These are phyloP conservation scores for Pochonia chlamydosporia DNA, from an alignment of 2,329 filamentous ascomycete species.

Conservation along the genomic window DNA sequence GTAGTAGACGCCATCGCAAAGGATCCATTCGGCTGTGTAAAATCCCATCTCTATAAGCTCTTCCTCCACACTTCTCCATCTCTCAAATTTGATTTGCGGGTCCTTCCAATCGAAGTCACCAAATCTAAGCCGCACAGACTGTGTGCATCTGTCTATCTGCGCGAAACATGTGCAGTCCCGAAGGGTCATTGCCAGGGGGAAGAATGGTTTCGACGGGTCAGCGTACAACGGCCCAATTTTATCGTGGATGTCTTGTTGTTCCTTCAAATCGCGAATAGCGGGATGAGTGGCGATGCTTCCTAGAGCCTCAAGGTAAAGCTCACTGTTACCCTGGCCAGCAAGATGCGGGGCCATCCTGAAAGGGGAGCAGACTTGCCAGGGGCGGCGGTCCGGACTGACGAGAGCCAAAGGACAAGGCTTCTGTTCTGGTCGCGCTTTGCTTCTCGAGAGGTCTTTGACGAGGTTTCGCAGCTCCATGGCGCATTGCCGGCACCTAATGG, in stretches of 20 bases:
- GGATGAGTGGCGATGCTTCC: slow-evolving; percentile 25
- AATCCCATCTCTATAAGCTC: slow-evolving; percentile 61
- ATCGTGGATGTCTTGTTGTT: slow-evolving; percentile 37
- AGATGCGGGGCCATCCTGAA: slow-evolving; percentile 32
- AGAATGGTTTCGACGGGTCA: slow-evolving; percentile 36
- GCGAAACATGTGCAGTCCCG: slow-evolving; percentile 74
- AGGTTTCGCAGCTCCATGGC: slow-evolving; percentile 43
- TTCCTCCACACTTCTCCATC: slow-evolving; percentile 62
- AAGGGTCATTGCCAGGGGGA: slow-evolving; percentile 71
- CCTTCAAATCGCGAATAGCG: slow-evolving; percentile 27
- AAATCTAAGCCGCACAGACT: slow-evolving; percentile 50
- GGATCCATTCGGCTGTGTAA: slow-evolving; percentile 48
- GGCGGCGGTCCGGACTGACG: slow-evolving; percentile 42
- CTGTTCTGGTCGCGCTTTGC: slow-evolving; percentile 28
- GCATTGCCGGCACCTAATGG: slow-evolving; percentile 69
- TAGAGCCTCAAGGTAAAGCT: slow-evolving; percentile 18
- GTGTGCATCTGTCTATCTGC: slow-evolving; percentile 38
- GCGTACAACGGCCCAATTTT: slow-evolving; percentile 36
- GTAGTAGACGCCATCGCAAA: slow-evolving; percentile 27
- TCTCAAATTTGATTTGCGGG: slow-evolving; percentile 55
- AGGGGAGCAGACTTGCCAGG: slow-evolving; percentile 36
- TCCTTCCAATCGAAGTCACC: slow-evolving; percentile 77
- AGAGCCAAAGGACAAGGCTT: slow-evolving; percentile 62
- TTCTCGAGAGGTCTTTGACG: slow-evolving; percentile 23
- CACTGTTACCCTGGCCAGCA: slow-evolving; percentile 23